Evolutionary conservation across 257 asterid species (phyloP), one percentile per base, ranked within the genome.

Genomic region (Solanum rostratum): DNA sequence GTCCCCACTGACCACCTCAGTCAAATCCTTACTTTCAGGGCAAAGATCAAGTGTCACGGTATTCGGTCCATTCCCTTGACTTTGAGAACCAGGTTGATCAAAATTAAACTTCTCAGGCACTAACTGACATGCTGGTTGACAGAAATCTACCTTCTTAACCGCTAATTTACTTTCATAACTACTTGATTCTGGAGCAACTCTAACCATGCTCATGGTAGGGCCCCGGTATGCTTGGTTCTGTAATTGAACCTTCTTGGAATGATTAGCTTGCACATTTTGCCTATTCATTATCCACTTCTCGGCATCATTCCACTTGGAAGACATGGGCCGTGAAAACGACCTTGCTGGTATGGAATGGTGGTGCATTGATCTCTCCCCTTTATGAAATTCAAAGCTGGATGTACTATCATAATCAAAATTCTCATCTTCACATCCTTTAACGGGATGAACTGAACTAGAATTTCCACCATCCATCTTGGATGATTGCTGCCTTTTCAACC

Each of bases 301-400:
- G 1, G 98, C 99, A 82, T 96, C 98, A 55, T 96, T 91, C 99
- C 99, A 96, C 90, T 96, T 96, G 13, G 99, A 96, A 2, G 99
- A 85, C 91, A 96, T 89, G 5, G 98, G 97, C 82, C 97, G 91
- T 2, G 97, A 86, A 55, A 93, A 89, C 41, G 96, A 92, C 78
- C 98, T 87, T 10, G 93, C 52, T 46, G 22, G 24, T 50, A 89
- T 43, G 9, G 92, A 90, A 83, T 91, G 97, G 83, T 91, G 97
- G 70, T 90, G 90, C 33, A 33, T 68, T 20, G 95, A 86, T 74
- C 96, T 92, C 89, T 96, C 99, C 80, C 97, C 98, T 87, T 90
- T 94, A 84, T 96, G 98, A 88, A 96, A 96, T 90, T 96, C 99
- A 76, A 96, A 96, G 92, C 98, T 96, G 24, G 99, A 96, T 3